phyloP scores from a whole-genome alignment of 2,329 filamentous ascomycete species.

The Pseudogymnoascus sp. region DNA sequence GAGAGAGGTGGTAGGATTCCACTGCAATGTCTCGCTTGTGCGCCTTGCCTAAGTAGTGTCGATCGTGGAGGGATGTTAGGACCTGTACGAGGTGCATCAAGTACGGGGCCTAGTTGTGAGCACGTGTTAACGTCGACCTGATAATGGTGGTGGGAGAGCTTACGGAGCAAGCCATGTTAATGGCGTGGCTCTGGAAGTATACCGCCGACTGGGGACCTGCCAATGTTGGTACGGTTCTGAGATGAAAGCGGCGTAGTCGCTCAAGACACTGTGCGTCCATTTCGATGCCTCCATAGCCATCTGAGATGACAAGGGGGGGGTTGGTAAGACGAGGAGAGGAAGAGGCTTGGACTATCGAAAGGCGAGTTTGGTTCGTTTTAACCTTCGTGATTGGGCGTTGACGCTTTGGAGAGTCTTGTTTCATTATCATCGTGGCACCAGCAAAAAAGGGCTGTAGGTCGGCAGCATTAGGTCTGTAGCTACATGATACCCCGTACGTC shows the following conservation, averaged over 20 bases:
- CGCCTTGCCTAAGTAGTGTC: conserved; percentile 27
- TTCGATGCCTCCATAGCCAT: conserved; percentile 9
- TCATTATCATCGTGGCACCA: conserved; percentile 16
- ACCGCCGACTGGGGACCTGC: conserved; percentile 26
- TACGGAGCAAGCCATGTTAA: conserved; percentile 35
- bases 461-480: conserved; percentile 31
- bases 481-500: conserved; percentile 39
- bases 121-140: conserved; percentile 16
- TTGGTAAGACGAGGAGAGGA: not conserved
- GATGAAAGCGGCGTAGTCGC: conserved; percentile 35
- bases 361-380: not conserved
- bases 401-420: not conserved
- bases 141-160: conserved; percentile 11
- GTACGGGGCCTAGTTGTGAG: conserved; percentile 28
- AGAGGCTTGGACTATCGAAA: not conserved
- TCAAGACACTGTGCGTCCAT: conserved; percentile 23
- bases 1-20: conserved; percentile 40
- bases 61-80: conserved; percentile 45
- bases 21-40: conserved; percentile 22
- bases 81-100: conserved; percentile 47
- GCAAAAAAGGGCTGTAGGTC: conserved; percentile 29
- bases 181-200: conserved; percentile 30
- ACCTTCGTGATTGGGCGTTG: not conserved
- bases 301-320: not conserved
- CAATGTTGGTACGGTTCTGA: conserved; percentile 34